Evolutionary conservation across 2,329 filamentous ascomycete genomes (phyloP), one percentile per base, ranked within the genome.

Genomic region (Alternaria sp.): DNA sequence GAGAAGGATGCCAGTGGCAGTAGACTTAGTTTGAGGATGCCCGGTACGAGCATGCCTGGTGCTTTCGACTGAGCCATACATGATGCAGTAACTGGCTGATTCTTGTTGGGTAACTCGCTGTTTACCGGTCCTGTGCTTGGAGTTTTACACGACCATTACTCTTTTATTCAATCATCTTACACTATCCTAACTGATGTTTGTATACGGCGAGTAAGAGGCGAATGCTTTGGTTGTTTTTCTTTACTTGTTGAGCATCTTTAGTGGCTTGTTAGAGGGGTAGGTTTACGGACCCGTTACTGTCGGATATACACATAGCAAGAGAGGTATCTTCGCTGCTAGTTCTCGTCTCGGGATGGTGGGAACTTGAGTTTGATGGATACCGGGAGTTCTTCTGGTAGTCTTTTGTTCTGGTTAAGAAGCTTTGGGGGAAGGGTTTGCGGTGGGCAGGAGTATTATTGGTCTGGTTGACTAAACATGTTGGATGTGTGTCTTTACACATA

Each of bases 11-110:
- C 77, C 21, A 61, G 14, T 28, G 30, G 49, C 14, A 53, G 37
- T 6, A 33, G 78, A 11, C 59, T 80, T 4, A 79, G 76, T 58
- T 50, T 80, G 55, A 72, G 71, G 21, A 80, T 80, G 37, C 78
- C 76, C 0, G 78, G 78, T 4, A 63, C 74, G 28, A 37, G 49
- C 6, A 65, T 67, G 63, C 65, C 65, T 9, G 65, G 65, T 6
- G 55, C 49, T 37, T 67, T 67, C 43, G 63, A 67, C 25, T 67
- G 41, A 60, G 15, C 23, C 25, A n/a, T 28, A 6, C 25, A 12
- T 28, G 28, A 20, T 30, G 28, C 15, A 25, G 25, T 28, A 50
- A 18, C 37, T 18, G 37, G 37, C 37, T 41, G 37, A 18, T 41
- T 41, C 37, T 41, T 41, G 37, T 41, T 18, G n/a, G 15, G 37